Base-by-base conservation (phyloP, 306 rosid species). In the Datisca glomerata region DNA sequence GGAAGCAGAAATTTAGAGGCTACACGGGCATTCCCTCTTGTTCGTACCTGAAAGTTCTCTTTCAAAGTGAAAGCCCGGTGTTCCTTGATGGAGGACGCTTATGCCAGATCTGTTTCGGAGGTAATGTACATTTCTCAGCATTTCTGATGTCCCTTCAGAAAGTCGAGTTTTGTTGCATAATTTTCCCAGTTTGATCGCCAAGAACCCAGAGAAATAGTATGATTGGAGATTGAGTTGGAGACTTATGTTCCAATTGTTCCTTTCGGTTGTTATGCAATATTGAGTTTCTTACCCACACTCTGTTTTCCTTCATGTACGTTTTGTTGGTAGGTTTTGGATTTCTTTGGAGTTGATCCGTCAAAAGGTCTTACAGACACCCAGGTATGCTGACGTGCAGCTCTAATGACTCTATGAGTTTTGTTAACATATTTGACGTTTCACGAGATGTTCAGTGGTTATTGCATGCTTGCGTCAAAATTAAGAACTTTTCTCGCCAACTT, bases 21-120 rank as follows among this genome's bases (percentile, higher is more conserved):
- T 14, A 3, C 36, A 12, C 4, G 36, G 9, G 36, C 36, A 31
- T 31, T 0, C 36, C n/a, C n/a, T 31, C 8, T 25, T 25, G 4
- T 31, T 31, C n/a, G 36, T 12, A 31, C 9, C n/a, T 8, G 13
- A 14, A 31, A 31, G 36, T 31, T 31, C 36, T 5, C 9, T 31
- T 25, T 31, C 13, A 9, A 13, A 31, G 4, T 2, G 12, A 25
- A 25, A 4, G 36, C 23, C 22, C 55, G 45, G 37, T 59, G 36
- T n/a, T n/a, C n/a, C n/a, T 60, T 53, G 52, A 83, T 83, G 97
- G 97, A 89, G 47, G 83, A 89, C 60, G 95, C 97, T 45, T 80
- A 72, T 56, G 81, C 93, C 72, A 72, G 91, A 80, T 89, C 97
- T 54, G 71, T 75, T 51, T 24, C 71, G 12, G 91, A 80, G 94